Evolutionary conservation across 73 alveolate species (phyloP), one percentile per base, ranked within the genome.

Genomic region (Paramecium pentaurelia): DNA sequence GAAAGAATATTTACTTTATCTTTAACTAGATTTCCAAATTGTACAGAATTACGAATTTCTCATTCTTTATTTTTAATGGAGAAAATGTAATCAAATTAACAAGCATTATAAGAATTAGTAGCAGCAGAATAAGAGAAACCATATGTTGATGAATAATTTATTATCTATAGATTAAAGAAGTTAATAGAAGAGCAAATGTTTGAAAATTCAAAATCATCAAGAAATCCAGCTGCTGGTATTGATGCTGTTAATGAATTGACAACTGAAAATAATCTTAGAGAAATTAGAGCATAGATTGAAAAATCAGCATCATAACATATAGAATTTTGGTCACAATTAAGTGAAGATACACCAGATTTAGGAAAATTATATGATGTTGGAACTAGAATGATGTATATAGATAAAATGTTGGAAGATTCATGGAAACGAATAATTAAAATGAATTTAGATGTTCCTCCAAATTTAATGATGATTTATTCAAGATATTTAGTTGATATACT

Each of bases 281-380:
- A 80, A 44, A 80, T 80, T 3, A 71, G 92, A 32, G 90, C 80
- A 3, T 60, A 45, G 14, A 89, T 89, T 9, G 94, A 89, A 70
- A 89, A 89, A 18, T 71, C 92, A 30, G 75, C 94, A 14, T 71
- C 94, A 1, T 42, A 58, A 30, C 94, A 89, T 47, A 71, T 89
- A 1, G 94, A 89, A 32, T 89, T 89, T 51, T 89, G 94, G 94
- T 89, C 94, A 32, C 20, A 89, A 71, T 83, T 89, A 16, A 89
- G 94, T 70, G 94, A 89, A 18, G 94, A 89, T 37, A 40, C 71
- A 20, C 94, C 94, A 22, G 94, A 89, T 71, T 47, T 89, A 6
- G 94, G 94, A 6, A 89, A 73, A 54, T 40, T 89, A 27, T 71
- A 83, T 73, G 92, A 89, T 25, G 73, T 89, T 25, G 94, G 94